These are phyloP conservation scores for Uromyces viciae-fabae DNA, from an alignment of 1,284 basidiomycete genomes.

Conservation along the genomic window DNA sequence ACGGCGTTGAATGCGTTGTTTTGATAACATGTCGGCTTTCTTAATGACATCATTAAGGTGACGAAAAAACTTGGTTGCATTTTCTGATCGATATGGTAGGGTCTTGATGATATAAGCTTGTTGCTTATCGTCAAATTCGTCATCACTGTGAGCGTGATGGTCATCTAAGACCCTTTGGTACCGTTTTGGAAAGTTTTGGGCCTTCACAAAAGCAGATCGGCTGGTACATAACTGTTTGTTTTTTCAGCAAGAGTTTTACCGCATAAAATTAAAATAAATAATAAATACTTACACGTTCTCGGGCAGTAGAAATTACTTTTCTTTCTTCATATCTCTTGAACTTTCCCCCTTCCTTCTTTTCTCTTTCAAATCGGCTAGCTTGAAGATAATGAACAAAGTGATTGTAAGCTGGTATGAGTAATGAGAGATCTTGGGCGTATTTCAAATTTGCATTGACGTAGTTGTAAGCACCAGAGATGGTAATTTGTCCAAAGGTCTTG, in stretches of 20 bases:
- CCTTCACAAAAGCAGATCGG: not conserved
- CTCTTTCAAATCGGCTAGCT: not conserved
- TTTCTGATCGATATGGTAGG: not conserved
- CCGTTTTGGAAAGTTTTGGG: constrained; percentile 5
- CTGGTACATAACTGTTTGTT: not conserved
- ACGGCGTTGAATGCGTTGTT: not conserved
- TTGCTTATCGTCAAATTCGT: not conserved
- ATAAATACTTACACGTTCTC: constrained; percentile 7
- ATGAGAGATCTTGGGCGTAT: not conserved
- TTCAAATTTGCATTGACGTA: constrained; percentile 24
- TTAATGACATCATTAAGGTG: not conserved
- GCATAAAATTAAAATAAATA: not conserved
- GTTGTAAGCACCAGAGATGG: constrained; percentile 5
- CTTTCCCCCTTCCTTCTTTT: constrained; percentile 2
- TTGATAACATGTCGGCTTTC: not conserved
- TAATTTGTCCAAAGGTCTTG: constrained; percentile 12
- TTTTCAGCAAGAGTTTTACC: not conserved
- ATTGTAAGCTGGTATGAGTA: constrained; percentile 3
- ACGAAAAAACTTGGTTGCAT: constrained; percentile 15
- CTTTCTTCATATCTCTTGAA: not conserved
- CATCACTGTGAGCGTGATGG: not conserved
- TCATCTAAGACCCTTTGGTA: constrained; percentile 5
- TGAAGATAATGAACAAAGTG: constrained; percentile 27
- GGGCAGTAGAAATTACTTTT: not conserved
- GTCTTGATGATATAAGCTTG: constrained; percentile 6